Conservation (phyloP, 1,284 basidiomycete species). For the Jaminaea rosea region DNA sequence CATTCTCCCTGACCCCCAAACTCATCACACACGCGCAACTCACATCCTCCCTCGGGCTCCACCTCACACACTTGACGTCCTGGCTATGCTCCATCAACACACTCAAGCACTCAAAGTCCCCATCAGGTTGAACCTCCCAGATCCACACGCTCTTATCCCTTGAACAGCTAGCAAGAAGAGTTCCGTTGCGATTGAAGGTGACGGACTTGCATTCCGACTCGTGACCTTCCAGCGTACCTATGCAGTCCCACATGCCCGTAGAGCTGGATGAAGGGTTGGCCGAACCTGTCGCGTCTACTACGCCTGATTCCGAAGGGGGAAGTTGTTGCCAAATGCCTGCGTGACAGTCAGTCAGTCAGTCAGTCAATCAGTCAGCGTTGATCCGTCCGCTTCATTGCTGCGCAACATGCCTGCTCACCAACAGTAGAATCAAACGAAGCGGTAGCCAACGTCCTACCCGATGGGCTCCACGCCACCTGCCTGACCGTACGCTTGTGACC, state of each 20-base stretch:
- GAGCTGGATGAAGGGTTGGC: neutral
- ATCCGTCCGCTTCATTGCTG: no score
- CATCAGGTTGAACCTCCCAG: constrained; percentile 81
- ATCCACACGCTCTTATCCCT: constrained; percentile 98
- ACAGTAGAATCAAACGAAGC: constrained; percentile 92
- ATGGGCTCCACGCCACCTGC: constrained; percentile 78
- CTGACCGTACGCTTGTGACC: constrained; percentile 88
- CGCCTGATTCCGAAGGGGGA: constrained; percentile 2
- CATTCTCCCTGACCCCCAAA: no score
- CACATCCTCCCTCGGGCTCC: constrained; percentile 95
- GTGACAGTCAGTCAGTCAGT: no score
- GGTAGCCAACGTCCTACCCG: constrained; percentile 78
- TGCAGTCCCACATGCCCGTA: constrained; percentile 61
- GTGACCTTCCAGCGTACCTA: constrained; percentile 81
- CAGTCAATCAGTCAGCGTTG: no score
- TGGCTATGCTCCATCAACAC: constrained; percentile 96
- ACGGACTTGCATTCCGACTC: constrained; percentile 97
- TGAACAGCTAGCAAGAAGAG: constrained; percentile 79
- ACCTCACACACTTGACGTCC: constrained; percentile 89
- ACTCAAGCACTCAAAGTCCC: constrained; percentile 74
- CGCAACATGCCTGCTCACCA: no score
- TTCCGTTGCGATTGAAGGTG: constrained; percentile 69
- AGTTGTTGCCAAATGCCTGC: constrained; percentile 72
- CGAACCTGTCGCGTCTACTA: neutral
- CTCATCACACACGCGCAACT: no score